phyloP scores from a whole-genome alignment of 164 flowering plant species.

The Pachysandra terminalis region DNA sequence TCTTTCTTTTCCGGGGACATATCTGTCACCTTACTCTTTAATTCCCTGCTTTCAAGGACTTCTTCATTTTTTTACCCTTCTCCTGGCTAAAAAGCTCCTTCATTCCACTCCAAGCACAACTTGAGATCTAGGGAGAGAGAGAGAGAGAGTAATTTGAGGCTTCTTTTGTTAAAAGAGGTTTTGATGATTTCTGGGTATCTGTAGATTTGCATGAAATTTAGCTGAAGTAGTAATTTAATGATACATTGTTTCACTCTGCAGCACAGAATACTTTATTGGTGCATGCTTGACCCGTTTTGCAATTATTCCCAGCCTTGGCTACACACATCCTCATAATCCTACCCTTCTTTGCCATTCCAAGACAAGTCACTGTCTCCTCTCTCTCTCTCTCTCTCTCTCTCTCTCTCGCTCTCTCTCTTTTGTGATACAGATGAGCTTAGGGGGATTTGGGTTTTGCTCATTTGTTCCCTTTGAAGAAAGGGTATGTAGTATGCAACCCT shows the following conservation, averaged over 20 bases:
- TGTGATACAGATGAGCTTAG: neutral
- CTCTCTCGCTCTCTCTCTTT: constrained; percentile 6
- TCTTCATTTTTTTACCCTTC: constrained; percentile 1
- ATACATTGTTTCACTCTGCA: constrained; percentile 13
- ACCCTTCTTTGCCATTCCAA: constrained; percentile 25
- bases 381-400: constrained; percentile 8
- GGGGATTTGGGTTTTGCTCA: neutral
- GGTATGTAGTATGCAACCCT: constrained; percentile 1
- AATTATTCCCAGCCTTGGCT: constrained; percentile 36
- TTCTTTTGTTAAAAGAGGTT: neutral
- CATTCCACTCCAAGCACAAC: neutral
- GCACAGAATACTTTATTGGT: constrained; percentile 27
- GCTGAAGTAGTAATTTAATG: constrained; percentile 34
- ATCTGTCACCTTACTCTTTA: constrained; percentile 1
- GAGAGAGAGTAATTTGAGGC: neutral
- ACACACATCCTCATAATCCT: constrained; percentile 32
- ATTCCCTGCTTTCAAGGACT: constrained; percentile 3
- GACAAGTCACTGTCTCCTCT: constrained; percentile 37
- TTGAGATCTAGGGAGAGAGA: neutral
- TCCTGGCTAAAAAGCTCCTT: neutral
- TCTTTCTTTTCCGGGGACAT: too few relatives aligned
- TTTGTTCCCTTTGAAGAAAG: constrained; percentile 20
- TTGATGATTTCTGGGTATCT: neutral
- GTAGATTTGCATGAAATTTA: constrained; percentile 14
- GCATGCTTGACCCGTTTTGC: constrained; percentile 45